Conservation (phyloP, 805 yeast genomes). For the Suhomyces prunicola region DNA sequence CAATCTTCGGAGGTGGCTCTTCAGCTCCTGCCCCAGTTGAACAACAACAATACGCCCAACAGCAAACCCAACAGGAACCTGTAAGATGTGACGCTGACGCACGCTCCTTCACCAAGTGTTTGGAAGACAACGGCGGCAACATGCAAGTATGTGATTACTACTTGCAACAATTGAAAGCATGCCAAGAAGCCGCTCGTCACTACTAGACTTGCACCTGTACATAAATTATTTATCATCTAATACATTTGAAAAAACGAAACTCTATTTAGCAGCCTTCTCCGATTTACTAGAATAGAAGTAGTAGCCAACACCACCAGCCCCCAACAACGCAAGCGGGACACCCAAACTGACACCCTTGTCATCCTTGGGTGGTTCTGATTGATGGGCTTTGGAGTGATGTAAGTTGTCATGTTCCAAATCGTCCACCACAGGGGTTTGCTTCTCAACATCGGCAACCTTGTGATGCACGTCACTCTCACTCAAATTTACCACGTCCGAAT, state of each 20-base stretch:
- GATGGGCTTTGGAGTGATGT: conserved; percentile 5
- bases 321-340: conserved; percentile 23
- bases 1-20: conserved; percentile 74
- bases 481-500: conserved; percentile 33
- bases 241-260: not conserved
- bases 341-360: conserved; percentile 7
- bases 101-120: conserved; percentile 90
- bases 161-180: conserved; percentile 94
- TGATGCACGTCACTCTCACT: conserved; percentile 36
- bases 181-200: conserved; percentile 88
- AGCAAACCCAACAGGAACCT: conserved; percentile 39
- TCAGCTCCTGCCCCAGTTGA: conserved; percentile 47
- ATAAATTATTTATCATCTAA: not conserved
- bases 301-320: conserved; percentile 30
- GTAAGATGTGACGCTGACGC: conserved; percentile 87
- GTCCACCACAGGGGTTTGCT: conserved; percentile 31
- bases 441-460: conserved; percentile 27
- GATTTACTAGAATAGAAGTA: conserved; percentile 14
- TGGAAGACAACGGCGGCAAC: conserved; percentile 91
- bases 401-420: conserved; percentile 37
- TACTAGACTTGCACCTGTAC: conserved; percentile 43
- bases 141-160: conserved; percentile 96
- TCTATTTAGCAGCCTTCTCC: conserved; percentile 1
- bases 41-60: conserved; percentile 44
- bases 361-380: conserved; percentile 3